Evolutionary conservation across 441 rosid genomes (phyloP).

Genomic region (Erodium trifolium): DNA sequence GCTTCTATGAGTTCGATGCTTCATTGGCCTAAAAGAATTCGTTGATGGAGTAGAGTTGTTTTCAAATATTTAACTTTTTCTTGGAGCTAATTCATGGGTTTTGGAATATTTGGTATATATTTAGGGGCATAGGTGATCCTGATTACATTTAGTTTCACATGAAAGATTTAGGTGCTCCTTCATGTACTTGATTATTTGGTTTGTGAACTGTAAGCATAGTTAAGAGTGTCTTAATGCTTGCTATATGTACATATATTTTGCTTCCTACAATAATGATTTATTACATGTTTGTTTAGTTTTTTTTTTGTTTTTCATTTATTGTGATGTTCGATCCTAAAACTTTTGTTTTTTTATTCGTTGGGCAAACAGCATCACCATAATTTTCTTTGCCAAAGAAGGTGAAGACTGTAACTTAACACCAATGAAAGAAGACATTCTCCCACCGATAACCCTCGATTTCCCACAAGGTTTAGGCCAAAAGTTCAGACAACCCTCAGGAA

Average conservation of each 20-base stretch:
- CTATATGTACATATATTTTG: not conserved
- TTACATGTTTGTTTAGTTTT: too few species aligned
- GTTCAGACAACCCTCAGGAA: constrained; percentile 72
- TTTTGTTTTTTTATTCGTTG: too few species aligned
- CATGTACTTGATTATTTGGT: too few species aligned
- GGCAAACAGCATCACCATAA: constrained; percentile 57
- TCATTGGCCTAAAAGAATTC: not conserved
- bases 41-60: not conserved
- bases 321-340: too few species aligned
- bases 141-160: not conserved
- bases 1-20: not conserved
- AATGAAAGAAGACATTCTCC: constrained; percentile 49
- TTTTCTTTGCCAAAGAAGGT: constrained; percentile 86
- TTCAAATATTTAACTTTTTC: not conserved
- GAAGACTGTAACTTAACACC: constrained; percentile 61
- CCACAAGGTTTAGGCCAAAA: constrained; percentile 67
- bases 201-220: too few species aligned
- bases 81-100: not conserved
- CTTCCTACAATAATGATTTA: not conserved
- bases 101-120: too few species aligned
- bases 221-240: not conserved
- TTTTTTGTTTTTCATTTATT: too few species aligned
- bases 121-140: not conserved
- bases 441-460: constrained; percentile 53
- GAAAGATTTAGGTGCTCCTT: not conserved